Conservation (phyloP, 495 filamentous ascomycete genomes). For the Penicillium subrubescens region DNA sequence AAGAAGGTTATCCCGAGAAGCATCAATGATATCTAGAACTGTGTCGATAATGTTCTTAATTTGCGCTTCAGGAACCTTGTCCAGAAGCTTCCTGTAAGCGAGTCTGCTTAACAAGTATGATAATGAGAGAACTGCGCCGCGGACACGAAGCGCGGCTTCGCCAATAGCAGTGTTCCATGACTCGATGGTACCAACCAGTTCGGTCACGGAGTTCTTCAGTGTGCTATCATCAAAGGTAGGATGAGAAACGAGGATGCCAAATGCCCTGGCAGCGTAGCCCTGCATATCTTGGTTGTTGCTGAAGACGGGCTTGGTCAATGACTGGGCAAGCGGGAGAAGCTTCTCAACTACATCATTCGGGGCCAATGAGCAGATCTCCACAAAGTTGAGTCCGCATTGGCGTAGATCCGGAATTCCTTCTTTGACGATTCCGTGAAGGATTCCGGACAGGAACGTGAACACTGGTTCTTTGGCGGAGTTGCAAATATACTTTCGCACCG, state of each 20-base stretch:
- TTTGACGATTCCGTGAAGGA: conserved; percentile 60
- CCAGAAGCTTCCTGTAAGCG: conserved; percentile 46
- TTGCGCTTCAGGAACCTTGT: conserved; percentile 33
- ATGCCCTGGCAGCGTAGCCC: conserved; percentile 62
- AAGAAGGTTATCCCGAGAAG: conserved; percentile 57
- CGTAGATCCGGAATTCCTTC: conserved; percentile 50
- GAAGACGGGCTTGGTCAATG: conserved; percentile 58
- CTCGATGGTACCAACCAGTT: conserved; percentile 42
- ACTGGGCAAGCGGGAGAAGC: conserved; percentile 49
- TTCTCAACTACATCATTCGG: conserved; percentile 53
- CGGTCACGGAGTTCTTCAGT: conserved; percentile 40
- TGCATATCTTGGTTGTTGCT: conserved; percentile 71
- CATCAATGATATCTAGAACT: conserved; percentile 49
- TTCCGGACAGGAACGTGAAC: conserved; percentile 49
- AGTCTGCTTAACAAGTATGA: conserved; percentile 63
- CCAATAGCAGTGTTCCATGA: conserved; percentile 63
- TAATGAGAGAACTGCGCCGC: conserved; percentile 61
- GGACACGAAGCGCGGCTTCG: conserved; percentile 57
- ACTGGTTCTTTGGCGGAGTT: conserved; percentile 33
- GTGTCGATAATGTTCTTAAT: conserved; percentile 41
- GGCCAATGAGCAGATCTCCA: conserved; percentile 67
- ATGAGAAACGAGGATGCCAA: conserved; percentile 79
- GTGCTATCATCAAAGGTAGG: conserved; percentile 40
- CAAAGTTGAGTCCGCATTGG: conserved; percentile 60
- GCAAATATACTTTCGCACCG: conserved; percentile 56